Evolutionary conservation across 768 basidiomycete species (phyloP).

Genomic region (Lentinula guzmanii): DNA sequence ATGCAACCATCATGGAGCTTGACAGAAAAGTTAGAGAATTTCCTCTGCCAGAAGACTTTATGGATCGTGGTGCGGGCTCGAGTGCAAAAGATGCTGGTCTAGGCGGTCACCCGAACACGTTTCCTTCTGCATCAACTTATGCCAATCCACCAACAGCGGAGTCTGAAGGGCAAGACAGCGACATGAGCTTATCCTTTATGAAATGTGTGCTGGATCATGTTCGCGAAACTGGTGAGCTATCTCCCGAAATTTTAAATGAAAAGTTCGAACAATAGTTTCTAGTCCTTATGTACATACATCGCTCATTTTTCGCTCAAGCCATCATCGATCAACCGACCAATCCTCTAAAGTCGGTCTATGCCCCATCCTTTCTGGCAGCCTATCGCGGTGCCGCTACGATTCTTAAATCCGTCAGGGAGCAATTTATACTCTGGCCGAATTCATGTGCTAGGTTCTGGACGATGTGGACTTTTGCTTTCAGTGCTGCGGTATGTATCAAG

Average conservation of each 20-base stretch:
- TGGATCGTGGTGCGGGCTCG: slow-evolving; percentile 14
- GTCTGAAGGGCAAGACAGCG: slow-evolving; percentile 8
- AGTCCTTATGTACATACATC: slow-evolving; percentile 62
- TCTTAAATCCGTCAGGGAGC: slow-evolving; percentile 41
- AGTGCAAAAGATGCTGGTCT: slow-evolving; percentile 12
- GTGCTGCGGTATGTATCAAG: slow-evolving; percentile 36
- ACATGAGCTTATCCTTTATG: slow-evolving; percentile 35
- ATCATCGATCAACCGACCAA: slow-evolving; percentile 62
- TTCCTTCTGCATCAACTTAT: slow-evolving; percentile 11
- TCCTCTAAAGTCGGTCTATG: slow-evolving; percentile 60
- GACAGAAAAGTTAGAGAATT: slow-evolving; percentile 67
- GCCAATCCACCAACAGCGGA: background rate
- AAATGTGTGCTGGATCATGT: slow-evolving; percentile 44
- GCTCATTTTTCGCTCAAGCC: slow-evolving; percentile 67
- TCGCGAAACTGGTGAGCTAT: slow-evolving; percentile 35
- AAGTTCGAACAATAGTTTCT: background rate
- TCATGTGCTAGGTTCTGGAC: slow-evolving; percentile 52
- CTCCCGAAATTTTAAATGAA: background rate
- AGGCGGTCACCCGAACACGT: background rate
- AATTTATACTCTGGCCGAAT: slow-evolving; percentile 40
- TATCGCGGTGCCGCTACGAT: slow-evolving; percentile 55
- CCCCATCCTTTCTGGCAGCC: slow-evolving; percentile 58
- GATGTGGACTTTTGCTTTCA: slow-evolving; percentile 58
- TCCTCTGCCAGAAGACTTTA: slow-evolving; percentile 42
- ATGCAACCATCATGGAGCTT: slow-evolving; percentile 60